Conservation (phyloP, 768 basidiomycete species). For the Gelatoporia subvermispora region DNA sequence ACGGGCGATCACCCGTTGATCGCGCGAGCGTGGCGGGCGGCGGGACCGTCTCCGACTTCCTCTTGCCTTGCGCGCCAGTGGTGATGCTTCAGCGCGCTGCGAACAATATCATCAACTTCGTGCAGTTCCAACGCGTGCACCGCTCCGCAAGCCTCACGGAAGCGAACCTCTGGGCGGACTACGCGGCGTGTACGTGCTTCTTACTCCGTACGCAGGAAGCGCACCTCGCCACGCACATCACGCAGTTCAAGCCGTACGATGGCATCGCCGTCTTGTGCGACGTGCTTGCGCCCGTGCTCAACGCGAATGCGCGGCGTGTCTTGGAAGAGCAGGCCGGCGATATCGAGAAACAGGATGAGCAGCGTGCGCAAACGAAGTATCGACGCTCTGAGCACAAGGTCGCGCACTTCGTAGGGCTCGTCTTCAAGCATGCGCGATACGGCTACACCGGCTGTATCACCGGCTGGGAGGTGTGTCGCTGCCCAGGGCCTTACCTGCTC, state of each 20-base stretch:
- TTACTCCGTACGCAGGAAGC: conserved; percentile 10
- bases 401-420: conserved; percentile 21
- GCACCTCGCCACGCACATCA: conserved; percentile 7
- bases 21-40: conserved; percentile 8
- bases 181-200: conserved; percentile 15
- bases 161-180: conserved; percentile 10
- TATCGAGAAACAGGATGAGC: conserved; percentile 8
- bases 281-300: conserved; percentile 9
- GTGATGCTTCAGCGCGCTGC: conserved; percentile 8
- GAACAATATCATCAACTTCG: conserved; percentile 9
- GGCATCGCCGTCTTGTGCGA: conserved; percentile 16
- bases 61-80: conserved; percentile 6
- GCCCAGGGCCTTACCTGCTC: not conserved
- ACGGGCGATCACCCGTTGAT: conserved; percentile 10
- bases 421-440: conserved; percentile 15
- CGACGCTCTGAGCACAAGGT: conserved; percentile 7
- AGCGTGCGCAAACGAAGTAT: conserved; percentile 4
- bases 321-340: conserved; percentile 3
- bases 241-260: conserved; percentile 19
- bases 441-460: conserved; percentile 17
- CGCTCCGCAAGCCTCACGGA: not conserved
- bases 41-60: conserved; percentile 7
- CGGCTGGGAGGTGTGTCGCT: conserved; percentile 23
- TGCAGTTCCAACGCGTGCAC: not conserved
- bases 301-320: not conserved